These are phyloP conservation scores for Eucalyptus albens DNA, from an alignment of 345 rosid species.

Conservation along the genomic window DNA sequence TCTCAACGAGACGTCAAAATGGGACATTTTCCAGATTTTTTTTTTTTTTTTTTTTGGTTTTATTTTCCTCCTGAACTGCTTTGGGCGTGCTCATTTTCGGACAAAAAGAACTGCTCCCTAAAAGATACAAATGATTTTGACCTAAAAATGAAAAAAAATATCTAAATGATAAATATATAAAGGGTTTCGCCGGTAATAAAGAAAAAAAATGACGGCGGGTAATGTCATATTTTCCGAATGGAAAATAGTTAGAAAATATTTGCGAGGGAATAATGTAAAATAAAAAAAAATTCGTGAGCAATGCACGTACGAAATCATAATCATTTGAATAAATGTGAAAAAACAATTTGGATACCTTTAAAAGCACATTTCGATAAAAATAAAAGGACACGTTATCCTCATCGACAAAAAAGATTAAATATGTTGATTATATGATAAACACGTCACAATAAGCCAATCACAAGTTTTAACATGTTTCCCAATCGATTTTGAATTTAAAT, in stretches of 20 bases:
- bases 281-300: rapidly evolving
- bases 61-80: not conserved
- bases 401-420: not conserved
- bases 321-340: rapidly evolving
- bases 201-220: not conserved
- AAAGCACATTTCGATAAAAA: not conserved
- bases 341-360: not conserved
- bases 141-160: not conserved
- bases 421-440: not conserved
- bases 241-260: not conserved
- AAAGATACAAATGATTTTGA: too few relatives aligned
- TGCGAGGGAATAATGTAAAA: not conserved
- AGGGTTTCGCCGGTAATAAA: not conserved
- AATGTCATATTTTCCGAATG: not conserved
- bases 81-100: not conserved
- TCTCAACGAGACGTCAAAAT: not conserved
- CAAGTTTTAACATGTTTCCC: not conserved
- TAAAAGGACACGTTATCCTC: rapidly evolving
- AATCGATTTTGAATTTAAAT: not conserved
- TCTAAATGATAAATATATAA: not conserved
- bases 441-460: rapidly evolving
- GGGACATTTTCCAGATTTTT: not conserved
- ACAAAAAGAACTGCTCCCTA: not conserved
- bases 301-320: rapidly evolving
- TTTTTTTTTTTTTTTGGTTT: too few relatives aligned